Percentiles rank a stretch among this genome's conserved stretches.
phyloP scores from a whole-genome alignment of 192 early-diverging fungal species.

The Mortierella claussenii region DNA sequence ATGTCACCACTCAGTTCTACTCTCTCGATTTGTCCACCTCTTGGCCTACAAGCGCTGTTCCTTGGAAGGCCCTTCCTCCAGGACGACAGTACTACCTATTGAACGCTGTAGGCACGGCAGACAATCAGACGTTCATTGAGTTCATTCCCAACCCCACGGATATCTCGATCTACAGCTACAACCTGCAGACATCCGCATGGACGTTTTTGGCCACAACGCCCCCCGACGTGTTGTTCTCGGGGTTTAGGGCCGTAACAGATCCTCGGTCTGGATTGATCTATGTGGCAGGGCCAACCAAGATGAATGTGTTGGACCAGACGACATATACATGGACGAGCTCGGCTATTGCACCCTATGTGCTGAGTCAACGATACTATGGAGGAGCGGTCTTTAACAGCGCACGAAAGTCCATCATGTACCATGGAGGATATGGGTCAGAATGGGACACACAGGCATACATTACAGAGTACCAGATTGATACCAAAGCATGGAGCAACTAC shows the following conservation, averaged over 20 bases:
- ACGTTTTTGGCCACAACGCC: not conserved
- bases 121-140: slow-evolving; percentile 5
- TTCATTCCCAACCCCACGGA: not conserved
- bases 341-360: not conserved
- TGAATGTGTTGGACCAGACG: not conserved
- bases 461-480: slow-evolving; percentile 9
- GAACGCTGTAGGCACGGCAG: not conserved
- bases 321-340: not conserved
- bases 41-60: slow-evolving; percentile 1
- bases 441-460: slow-evolving; percentile 2
- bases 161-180: not conserved
- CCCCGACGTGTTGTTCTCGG: not conserved
- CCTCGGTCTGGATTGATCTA: not conserved
- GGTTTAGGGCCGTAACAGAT: slow-evolving; percentile 1
- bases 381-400: slow-evolving; percentile 1
- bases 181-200: not conserved
- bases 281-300: not conserved
- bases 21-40: slow-evolving; percentile 11
- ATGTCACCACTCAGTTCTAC: not conserved
- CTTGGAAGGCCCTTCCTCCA: not conserved
- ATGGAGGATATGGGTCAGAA: not conserved
- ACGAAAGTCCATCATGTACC: slow-evolving; percentile 11
- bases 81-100: not conserved
- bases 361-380: not conserved
- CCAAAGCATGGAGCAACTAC: not conserved